Evolutionary conservation across 148 eudicot species (phyloP).

Genomic region (Vaccinium vitisidaea): DNA sequence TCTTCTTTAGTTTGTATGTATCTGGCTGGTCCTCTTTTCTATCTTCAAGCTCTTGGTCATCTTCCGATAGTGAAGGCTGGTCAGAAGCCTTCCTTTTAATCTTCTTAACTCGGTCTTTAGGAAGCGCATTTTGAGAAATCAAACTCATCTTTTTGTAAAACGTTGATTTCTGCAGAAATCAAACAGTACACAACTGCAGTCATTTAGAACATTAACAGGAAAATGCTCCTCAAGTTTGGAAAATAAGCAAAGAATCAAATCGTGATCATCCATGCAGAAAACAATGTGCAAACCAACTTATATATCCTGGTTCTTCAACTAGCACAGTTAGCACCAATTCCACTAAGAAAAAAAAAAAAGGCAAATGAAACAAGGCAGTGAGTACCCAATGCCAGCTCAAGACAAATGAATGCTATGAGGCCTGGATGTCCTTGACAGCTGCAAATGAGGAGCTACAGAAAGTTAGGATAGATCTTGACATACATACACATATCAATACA

Average conservation of each 20-base stretch:
- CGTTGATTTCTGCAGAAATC: conserved; percentile 16
- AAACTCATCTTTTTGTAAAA: conserved; percentile 41
- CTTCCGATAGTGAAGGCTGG: conserved; percentile 31
- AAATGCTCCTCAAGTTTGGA: neutral
- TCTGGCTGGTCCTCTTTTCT: conserved; percentile 22
- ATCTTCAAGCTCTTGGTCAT: conserved; percentile 29
- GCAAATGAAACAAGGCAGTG: conserved; percentile 11
- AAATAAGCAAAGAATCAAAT: neutral
- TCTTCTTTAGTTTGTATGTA: conserved; percentile 35
- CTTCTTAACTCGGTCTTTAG: conserved; percentile 44
- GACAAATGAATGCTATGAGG: conserved; percentile 90
- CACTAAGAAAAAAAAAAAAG: neutral
- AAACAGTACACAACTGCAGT: neutral
- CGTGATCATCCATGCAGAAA: neutral
- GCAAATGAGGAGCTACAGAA: conserved; percentile 79
- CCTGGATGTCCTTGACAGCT: conserved; percentile 90
- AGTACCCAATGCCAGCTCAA: conserved; percentile 59
- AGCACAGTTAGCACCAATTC: too few relatives aligned
- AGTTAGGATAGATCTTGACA: conserved; percentile 85
- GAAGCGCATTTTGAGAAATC: conserved; percentile 65
- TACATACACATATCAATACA: too few relatives aligned
- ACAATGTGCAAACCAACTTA: neutral
- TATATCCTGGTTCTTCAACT: neutral
- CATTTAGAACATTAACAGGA: neutral
- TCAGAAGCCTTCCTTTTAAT: conserved; percentile 42